phyloP scores from a whole-genome alignment of 2,329 filamentous ascomycete species.

The Aplosporella prunicola region DNA sequence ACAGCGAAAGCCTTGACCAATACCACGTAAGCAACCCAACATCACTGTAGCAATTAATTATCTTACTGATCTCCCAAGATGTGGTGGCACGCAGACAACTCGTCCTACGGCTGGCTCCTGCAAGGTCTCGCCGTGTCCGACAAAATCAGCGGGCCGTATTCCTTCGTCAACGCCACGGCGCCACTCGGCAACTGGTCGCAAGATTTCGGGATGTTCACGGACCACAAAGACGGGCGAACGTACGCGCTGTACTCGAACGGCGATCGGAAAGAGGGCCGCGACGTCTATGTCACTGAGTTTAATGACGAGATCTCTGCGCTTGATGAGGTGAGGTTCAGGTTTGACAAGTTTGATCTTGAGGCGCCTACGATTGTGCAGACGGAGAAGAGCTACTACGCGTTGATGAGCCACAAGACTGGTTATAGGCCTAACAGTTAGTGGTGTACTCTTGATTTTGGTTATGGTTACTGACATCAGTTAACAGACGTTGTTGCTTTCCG shows the following conservation, averaged over 20 bases:
- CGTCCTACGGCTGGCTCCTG: constrained; percentile 46
- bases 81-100: constrained; percentile 55
- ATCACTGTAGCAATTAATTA: not conserved
- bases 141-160: constrained; percentile 45
- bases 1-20: constrained; percentile 43
- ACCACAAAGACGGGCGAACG: constrained; percentile 47
- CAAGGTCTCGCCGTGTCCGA: constrained; percentile 49
- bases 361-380: constrained; percentile 53
- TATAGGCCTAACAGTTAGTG: constrained; percentile 47
- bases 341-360: constrained; percentile 51
- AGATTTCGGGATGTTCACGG: constrained; percentile 52
- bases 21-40: constrained; percentile 41
- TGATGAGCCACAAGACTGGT: constrained; percentile 56
- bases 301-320: constrained; percentile 45
- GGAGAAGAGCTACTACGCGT: constrained; percentile 48
- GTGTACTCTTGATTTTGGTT: not conserved
- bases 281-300: constrained; percentile 48
- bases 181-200: constrained; percentile 55
- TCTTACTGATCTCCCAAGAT: constrained; percentile 26
- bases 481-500: constrained; percentile 47
- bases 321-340: constrained; percentile 45
- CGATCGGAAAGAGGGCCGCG: constrained; percentile 44
- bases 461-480: not conserved
- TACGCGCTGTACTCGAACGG: constrained; percentile 54
- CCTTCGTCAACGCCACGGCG: constrained; percentile 43